Evolutionary conservation across 139 green algal genomes (phyloP), one percentile per base, ranked within the genome.

Genomic region (Chlorella sp.): DNA sequence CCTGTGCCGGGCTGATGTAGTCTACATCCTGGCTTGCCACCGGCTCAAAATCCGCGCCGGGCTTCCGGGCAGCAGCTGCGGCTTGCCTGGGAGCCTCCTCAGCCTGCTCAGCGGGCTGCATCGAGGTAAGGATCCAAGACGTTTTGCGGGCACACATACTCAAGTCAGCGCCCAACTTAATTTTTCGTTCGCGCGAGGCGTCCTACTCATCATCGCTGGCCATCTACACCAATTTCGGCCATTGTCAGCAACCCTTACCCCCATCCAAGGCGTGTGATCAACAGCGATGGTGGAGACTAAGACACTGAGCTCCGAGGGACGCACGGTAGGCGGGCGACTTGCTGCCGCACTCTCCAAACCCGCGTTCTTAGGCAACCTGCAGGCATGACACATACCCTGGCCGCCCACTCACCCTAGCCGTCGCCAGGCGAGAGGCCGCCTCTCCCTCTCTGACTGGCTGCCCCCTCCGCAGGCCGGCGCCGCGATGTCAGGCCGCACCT

Each of bases 381-480:
- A 57, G 48, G 48, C 48, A 57, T 57, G 48, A 16, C 48, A 9
- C 48, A 5, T 9, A 57, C 48, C 48, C 48, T 39, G 71, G n/a
- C n/a, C n/a, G n/a, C n/a, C n/a, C n/a, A n/a, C n/a, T n/a, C n/a
- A n/a, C n/a, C n/a, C 26, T 79, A 2, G 32, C 15, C 28, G 71
- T 11, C 30, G 5, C 75, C 12, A 53, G 75, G 7, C 75, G 75
- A 28, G 32, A 37, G 75, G 28, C 7, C 68, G 32, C 68, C 68
- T 36, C 19, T 42, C 37, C 37, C n/a, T 76, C 57, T 24, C 37
- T 22, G n/a, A 39, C 22, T 53, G 68, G 53, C 48, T 77, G 37
- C 75, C 30, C 15, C 42, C 48, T 28, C 71, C 71, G 53, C 86
- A 89, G 86, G 90, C 53, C 89, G 39, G 66, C 86, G 79, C 78